These are phyloP conservation scores for Epichloe gansuensis DNA, from an alignment of 2,329 filamentous ascomycete species.

Conservation along the genomic window DNA sequence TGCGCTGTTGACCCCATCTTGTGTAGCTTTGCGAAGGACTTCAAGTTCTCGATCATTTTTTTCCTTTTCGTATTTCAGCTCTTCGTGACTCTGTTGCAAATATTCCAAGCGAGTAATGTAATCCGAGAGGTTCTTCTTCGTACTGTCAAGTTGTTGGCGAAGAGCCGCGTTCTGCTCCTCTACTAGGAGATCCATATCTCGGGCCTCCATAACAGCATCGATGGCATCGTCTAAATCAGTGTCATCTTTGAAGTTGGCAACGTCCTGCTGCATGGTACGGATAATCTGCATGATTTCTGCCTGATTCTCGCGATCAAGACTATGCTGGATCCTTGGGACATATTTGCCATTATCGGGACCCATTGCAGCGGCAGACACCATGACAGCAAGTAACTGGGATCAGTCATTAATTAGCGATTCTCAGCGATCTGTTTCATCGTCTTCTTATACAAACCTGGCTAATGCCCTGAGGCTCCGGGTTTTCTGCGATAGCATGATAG, in stretches of 20 bases:
- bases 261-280: constrained; percentile 28
- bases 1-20: constrained; percentile 39
- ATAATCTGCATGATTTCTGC: constrained; percentile 34
- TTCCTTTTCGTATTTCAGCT: constrained; percentile 50
- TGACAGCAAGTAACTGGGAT: constrained; percentile 47
- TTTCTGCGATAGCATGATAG: constrained; percentile 45
- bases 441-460: constrained; percentile 30
- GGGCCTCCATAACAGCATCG: constrained; percentile 28
- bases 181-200: constrained; percentile 43
- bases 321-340: constrained; percentile 32
- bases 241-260: constrained; percentile 22
- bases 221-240: constrained; percentile 28
- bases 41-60: constrained; percentile 42
- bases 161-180: constrained; percentile 43
- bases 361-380: constrained; percentile 48
- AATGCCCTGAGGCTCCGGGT: constrained; percentile 42
- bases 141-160: constrained; percentile 37
- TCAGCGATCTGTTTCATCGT: constrained; percentile 12
- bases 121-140: constrained; percentile 46
- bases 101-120: constrained; percentile 47
- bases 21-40: constrained; percentile 35
- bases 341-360: constrained; percentile 45
- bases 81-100: constrained; percentile 51
- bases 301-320: constrained; percentile 30
- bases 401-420: constrained; percentile 1